A percentile compares a stretch with the other conserved stretches of the same genome.
Evolutionary conservation across 1,139 yeast genomes (phyloP).

Genomic region (Blastobotrys malaysiensis): DNA sequence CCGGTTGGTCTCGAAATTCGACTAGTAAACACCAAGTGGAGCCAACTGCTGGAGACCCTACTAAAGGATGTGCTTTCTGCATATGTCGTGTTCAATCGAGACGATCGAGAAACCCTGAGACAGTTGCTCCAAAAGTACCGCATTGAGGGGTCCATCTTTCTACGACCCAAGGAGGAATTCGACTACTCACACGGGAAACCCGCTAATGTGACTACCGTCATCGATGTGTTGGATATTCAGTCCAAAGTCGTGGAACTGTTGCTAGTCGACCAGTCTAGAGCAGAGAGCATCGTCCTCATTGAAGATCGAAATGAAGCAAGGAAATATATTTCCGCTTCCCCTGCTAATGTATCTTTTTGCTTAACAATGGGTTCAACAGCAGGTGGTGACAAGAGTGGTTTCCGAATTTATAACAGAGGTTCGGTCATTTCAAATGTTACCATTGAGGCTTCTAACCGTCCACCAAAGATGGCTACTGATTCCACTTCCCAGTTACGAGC

Average conservation of each 20-base stretch:
- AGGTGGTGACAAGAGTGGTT: conserved; percentile 3
- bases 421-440: background rate
- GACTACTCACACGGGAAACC: conserved; percentile 43
- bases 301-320: conserved; percentile 49
- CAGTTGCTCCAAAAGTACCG: conserved; percentile 39
- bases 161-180: conserved; percentile 53
- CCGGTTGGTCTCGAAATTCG: conserved; percentile 68
- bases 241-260: conserved; percentile 53
- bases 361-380: conserved; percentile 24
- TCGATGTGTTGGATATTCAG: conserved; percentile 55
- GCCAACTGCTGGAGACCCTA: conserved; percentile 52
- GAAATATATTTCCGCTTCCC: background rate
- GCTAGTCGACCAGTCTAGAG: conserved; percentile 56
- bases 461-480: background rate
- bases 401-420: background rate
- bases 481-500: background rate
- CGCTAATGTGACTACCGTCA: conserved; percentile 41
- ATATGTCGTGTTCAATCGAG: conserved; percentile 60
- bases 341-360: conserved; percentile 43
- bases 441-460: background rate
- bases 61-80: conserved; percentile 49
- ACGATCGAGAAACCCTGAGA: conserved; percentile 52
- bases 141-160: conserved; percentile 39
- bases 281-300: conserved; percentile 57
- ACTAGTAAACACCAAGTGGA: conserved; percentile 59